phyloP scores from a whole-genome alignment of 805 yeast genomes.

The Kurtzmaniella fragi region DNA sequence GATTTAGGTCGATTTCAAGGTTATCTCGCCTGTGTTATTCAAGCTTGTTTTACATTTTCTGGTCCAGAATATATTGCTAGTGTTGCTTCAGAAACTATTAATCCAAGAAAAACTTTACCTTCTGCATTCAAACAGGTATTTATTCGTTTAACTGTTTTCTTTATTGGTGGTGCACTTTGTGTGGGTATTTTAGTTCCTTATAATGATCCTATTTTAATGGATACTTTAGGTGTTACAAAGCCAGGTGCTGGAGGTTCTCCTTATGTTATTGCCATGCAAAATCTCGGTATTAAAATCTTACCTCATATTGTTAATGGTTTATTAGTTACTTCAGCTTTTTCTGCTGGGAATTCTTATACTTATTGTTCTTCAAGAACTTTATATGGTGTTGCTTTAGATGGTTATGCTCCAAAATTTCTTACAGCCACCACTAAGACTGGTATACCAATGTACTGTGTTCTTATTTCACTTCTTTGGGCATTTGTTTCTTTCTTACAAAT shows the following conservation, averaged over 20 bases:
- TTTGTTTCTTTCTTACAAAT: conserved; percentile 60
- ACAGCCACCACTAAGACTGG: conserved; percentile 42
- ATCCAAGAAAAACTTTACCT: conserved; percentile 72
- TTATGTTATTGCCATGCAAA: conserved; percentile 46
- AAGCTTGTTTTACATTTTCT: conserved; percentile 74
- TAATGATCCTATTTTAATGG: conserved; percentile 55
- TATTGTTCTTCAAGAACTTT: conserved; percentile 44
- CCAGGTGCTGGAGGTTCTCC: conserved; percentile 65
- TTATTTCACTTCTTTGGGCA: conserved; percentile 47
- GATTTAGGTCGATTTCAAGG: conserved; percentile 65
- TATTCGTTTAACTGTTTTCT: conserved; percentile 60
- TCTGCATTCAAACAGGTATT: conserved; percentile 74
- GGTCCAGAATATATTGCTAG: conserved; percentile 85
- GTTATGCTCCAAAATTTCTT: conserved; percentile 42
- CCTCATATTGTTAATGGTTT: conserved; percentile 44
- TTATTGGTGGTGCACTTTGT: conserved; percentile 68
- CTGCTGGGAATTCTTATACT: conserved; percentile 46
- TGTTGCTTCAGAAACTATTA: conserved; percentile 77
- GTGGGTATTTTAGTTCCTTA: conserved; percentile 75
- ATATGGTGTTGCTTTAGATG: conserved; percentile 43
- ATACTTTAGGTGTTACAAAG: conserved; percentile 48
- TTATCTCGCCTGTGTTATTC: conserved; percentile 60
- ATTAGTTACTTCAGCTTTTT: conserved; percentile 39
- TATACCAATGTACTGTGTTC: conserved; percentile 42
- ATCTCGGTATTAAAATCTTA: conserved; percentile 37